A percentile compares a stretch with the other conserved stretches of the same genome.
Conservation (phyloP, 805 yeast species). For the Lipomyces starkeyi region DNA sequence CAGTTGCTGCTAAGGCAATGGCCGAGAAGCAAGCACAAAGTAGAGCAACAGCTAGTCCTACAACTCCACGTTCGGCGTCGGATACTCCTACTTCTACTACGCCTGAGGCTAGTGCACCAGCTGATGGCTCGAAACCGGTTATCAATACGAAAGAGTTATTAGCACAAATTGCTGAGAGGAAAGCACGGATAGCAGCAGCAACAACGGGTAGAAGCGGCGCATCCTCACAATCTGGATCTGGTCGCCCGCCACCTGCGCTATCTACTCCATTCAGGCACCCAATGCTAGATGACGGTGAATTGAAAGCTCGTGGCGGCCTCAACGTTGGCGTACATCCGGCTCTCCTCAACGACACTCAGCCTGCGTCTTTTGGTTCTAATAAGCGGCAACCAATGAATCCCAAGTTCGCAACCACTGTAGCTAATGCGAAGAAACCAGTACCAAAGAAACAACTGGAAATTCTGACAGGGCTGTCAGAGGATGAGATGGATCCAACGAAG, state of each 20-base stretch:
- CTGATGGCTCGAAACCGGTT: constrained; percentile 1
- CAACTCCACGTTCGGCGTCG: constrained; percentile 25
- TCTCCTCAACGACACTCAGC: constrained; percentile 29
- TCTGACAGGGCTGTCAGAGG: constrained; percentile 28
- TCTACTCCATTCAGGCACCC: constrained; percentile 4
- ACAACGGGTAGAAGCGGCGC: constrained; percentile 13
- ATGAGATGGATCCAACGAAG: constrained; percentile 31
- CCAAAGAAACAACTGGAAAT: constrained; percentile 18
- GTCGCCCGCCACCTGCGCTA: constrained; percentile 8
- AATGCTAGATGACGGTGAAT: constrained; percentile 8
- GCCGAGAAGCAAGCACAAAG: constrained; percentile 15
- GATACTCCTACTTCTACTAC: constrained; percentile 18
- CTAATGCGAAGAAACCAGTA: constrained; percentile 11
- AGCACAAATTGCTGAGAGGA: constrained; percentile 34
- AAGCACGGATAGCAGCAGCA: constrained; percentile 30
- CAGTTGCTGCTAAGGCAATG: constrained; percentile 25
- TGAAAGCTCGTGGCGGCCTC: constrained; percentile 40
- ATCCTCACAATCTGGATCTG: constrained; percentile 7
- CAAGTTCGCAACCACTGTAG: constrained; percentile 24
- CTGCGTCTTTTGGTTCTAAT: constrained; percentile 3
- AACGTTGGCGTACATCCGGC: constrained; percentile 46
- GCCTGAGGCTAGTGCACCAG: constrained; percentile 3
- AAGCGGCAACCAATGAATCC: constrained; percentile 20
- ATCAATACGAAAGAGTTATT: constrained; percentile 30
- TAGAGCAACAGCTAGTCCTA: constrained; percentile 21